These are phyloP conservation scores for Cordyceps javanica DNA, from an alignment of 2,329 filamentous ascomycete genomes.

Conservation along the genomic window DNA sequence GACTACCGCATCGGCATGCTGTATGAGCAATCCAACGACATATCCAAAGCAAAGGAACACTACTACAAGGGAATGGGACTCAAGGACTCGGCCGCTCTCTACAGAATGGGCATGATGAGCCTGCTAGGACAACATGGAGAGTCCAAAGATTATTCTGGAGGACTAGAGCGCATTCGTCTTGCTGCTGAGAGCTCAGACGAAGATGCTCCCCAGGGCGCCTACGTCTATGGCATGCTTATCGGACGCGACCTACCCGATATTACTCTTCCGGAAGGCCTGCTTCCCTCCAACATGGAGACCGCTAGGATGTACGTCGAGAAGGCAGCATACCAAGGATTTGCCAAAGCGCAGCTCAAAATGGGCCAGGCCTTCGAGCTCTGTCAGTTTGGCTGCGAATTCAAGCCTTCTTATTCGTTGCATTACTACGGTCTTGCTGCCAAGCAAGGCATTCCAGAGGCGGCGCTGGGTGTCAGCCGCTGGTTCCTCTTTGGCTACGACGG, in stretches of 20 bases:
- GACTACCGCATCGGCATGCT: constrained; percentile 99
- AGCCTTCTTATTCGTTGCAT: constrained; percentile 84
- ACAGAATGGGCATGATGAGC: constrained; percentile 95
- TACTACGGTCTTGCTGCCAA: constrained; percentile 91
- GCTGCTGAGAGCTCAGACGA: constrained; percentile 88
- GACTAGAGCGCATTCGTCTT: constrained; percentile 73
- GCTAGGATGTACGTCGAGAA: constrained; percentile 91
- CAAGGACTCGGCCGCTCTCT: constrained; percentile 79
- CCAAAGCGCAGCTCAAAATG: constrained; percentile 96
- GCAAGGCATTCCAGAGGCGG: constrained; percentile 88
- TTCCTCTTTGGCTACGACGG: constrained; percentile 93
- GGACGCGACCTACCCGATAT: constrained; percentile 90
- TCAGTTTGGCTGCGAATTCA: constrained; percentile 89
- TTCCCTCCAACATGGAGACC: constrained; percentile 65
- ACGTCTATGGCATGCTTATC: constrained; percentile 91
- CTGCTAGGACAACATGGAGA: constrained; percentile 90
- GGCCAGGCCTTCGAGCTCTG: constrained; percentile 92
- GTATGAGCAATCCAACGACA: constrained; percentile 91
- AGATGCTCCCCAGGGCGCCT: constrained; percentile 93
- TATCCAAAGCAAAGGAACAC: constrained; percentile 82
- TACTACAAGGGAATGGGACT: constrained; percentile 76
- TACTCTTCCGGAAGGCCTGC: constrained; percentile 61
- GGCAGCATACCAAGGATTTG: constrained; percentile 90
- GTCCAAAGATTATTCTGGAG: constrained; percentile 69
- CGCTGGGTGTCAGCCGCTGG: constrained; percentile 97